A percentile compares a stretch with the other conserved stretches of the same genome.
phyloP scores from a whole-genome alignment of 768 basidiomycete species.

The Lactarius sanguifluus region DNA sequence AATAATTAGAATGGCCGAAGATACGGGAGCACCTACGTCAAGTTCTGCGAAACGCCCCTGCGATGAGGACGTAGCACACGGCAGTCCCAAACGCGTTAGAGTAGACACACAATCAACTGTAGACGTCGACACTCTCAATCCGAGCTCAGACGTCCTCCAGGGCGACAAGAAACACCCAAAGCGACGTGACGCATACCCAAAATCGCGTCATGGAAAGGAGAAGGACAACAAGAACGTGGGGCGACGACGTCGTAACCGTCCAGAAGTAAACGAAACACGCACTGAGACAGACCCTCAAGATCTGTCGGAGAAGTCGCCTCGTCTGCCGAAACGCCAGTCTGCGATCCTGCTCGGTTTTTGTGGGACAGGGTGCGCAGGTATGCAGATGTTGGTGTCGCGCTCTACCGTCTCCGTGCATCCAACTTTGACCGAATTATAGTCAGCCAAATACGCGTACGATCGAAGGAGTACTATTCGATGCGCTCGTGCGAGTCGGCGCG shows the following conservation, averaged over 20 bases:
- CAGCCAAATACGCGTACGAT: slow-evolving; percentile 80
- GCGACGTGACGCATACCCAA: slow-evolving; percentile 36
- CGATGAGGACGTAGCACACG: slow-evolving; percentile 9
- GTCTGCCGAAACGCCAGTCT: slow-evolving; percentile 80
- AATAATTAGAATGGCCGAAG: slow-evolving; percentile 3
- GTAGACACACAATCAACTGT: slow-evolving; percentile 7
- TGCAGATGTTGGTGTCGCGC: slow-evolving; percentile 80
- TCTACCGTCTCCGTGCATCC: not conserved
- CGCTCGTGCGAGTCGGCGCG: slow-evolving; percentile 85
- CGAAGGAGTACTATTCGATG: slow-evolving; percentile 86
- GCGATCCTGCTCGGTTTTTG: slow-evolving; percentile 89
- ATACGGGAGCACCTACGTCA: not conserved
- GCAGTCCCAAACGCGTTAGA: slow-evolving; percentile 27
- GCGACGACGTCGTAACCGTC: slow-evolving; percentile 42
- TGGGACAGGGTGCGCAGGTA: slow-evolving; percentile 89
- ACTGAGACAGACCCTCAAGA: slow-evolving; percentile 8
- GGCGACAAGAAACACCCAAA: slow-evolving; percentile 20
- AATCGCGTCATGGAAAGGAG: slow-evolving; percentile 38
- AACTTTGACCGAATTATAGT: slow-evolving; percentile 38
- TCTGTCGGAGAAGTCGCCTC: slow-evolving; percentile 43
- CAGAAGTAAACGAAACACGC: slow-evolving; percentile 36
- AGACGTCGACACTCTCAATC: slow-evolving; percentile 7
- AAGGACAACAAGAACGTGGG: slow-evolving; percentile 41
- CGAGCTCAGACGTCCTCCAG: slow-evolving; percentile 2
- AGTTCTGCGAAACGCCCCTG: slow-evolving; percentile 13